Base-by-base conservation (phyloP, 768 basidiomycete species). In the Hydnomerulius pinastri region DNA sequence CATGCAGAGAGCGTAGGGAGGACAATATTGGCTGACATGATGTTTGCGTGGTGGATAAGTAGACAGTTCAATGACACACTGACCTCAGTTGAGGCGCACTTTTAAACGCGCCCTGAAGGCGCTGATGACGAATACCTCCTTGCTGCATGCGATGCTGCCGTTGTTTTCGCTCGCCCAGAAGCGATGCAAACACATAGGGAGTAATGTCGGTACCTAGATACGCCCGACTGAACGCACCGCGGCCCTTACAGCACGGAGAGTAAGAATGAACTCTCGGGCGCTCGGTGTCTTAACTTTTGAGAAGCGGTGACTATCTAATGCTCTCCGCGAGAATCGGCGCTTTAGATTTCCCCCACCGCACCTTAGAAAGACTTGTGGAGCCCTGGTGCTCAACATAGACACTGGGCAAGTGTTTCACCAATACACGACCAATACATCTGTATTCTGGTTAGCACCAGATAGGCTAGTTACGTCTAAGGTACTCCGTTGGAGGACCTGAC, bases 1-100 rank as follows among this genome's bases (percentile, higher is more conserved):
- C 75, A 80, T 35, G 62, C 59, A 21, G 69, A 66, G 53, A 80
- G 77, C 2, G 68, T 54, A 6, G 74, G 76, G 42, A 74, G 69
- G 45, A 72, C 67, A 51, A 72, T 61, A 28, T 60, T 59, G 6
- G 51, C 48, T 25, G 65, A 51, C 68, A 69, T 70, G 48, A 6
- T 11, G 3, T 33, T 46, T 2, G 12, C 20, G 32, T 35, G 13
- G 12, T 20, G 25, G 4, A 25, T 37, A 12, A 32, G 25, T 27
- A 28, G 7, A 20, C 24, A 12, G 21, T 8, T 28, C 10, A 35
- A n/a, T 12, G 18, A 30, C 9, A 17, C 11, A 0, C 4, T 6
- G 4, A 24, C 15, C 20, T 9, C 24, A 1, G 41, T 28, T 20
- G 21, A 13, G 11, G 35, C 21, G 35, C 18, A 37, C 3, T 25